Evolutionary conservation across 495 filamentous ascomycete genomes (phyloP).

Genomic region (Tuber magnatum): DNA sequence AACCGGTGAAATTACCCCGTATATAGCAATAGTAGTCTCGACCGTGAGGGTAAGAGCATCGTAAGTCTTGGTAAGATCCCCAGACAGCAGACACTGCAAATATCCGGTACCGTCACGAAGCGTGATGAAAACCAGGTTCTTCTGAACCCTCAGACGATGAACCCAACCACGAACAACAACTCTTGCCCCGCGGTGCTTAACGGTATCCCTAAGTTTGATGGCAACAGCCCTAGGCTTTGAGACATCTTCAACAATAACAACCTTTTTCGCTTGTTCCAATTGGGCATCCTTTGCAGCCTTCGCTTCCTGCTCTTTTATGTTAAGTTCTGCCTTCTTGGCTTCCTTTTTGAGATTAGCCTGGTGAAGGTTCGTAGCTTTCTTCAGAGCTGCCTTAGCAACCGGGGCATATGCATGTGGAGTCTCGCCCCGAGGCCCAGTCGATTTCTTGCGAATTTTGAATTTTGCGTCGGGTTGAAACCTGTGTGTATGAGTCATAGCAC

Average conservation of each 20-base stretch:
- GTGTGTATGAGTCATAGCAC: slow-evolving; percentile 55
- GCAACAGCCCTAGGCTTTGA: slow-evolving; percentile 70
- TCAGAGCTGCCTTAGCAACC: slow-evolving; percentile 60
- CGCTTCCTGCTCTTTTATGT: slow-evolving; percentile 54
- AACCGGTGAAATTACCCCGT: slow-evolving; percentile 81
- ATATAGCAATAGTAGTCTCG: slow-evolving; percentile 80
- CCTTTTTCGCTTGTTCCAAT: slow-evolving; percentile 69
- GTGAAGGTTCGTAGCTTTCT: slow-evolving; percentile 59
- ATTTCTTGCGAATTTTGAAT: slow-evolving; percentile 58
- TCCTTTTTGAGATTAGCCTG: slow-evolving; percentile 57
- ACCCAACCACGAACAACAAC: slow-evolving; percentile 81
- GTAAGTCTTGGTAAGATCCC: slow-evolving; percentile 80
- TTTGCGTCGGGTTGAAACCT: slow-evolving; percentile 45
- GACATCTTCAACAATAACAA: slow-evolving; percentile 70
- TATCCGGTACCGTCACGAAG: slow-evolving; percentile 83
- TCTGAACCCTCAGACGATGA: slow-evolving; percentile 75
- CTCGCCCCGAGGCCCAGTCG: slow-evolving; percentile 52
- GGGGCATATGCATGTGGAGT: slow-evolving; percentile 57
- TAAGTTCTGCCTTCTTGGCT: slow-evolving; percentile 47
- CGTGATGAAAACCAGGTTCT: slow-evolving; percentile 79
- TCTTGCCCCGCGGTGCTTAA: slow-evolving; percentile 59
- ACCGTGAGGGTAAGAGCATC: slow-evolving; percentile 81
- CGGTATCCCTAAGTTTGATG: slow-evolving; percentile 65
- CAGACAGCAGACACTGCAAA: slow-evolving; percentile 73
- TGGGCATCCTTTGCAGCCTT: slow-evolving; percentile 45